A percentile compares a stretch with the other conserved stretches of the same genome.
Conservation (phyloP, 208 protist genomes). For the Acanthamoeba triangularis region DNA sequence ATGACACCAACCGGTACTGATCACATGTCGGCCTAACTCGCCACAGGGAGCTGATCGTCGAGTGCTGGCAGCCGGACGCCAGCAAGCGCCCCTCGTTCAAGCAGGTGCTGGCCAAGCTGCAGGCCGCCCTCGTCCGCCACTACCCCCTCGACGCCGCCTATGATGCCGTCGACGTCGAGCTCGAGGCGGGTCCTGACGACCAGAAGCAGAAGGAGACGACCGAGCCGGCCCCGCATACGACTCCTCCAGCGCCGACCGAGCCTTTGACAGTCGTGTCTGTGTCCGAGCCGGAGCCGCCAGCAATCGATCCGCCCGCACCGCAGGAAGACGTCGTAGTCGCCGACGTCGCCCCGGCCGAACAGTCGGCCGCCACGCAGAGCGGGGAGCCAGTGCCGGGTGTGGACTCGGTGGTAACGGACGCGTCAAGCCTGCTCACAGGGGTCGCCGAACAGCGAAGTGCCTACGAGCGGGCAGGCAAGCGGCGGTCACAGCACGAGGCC, state of each 20-base stretch:
- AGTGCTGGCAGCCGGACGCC: constrained; percentile 57
- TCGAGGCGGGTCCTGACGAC: background rate
- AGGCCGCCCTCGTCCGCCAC: background rate
- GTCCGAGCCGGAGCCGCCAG: background rate
- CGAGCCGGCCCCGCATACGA: background rate
- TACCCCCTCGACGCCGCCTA: constrained; percentile 5
- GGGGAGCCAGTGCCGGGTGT: background rate
- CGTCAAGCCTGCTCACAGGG: too few relatives aligned
- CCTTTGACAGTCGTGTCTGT: background rate
- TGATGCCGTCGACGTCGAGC: background rate
- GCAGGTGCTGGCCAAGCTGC: background rate
- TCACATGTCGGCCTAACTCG: background rate
- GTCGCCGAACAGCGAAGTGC: background rate
- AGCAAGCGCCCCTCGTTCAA: background rate
- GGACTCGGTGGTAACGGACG: too few relatives aligned
- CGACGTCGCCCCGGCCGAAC: background rate
- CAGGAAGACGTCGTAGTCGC: background rate
- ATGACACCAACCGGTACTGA: background rate
- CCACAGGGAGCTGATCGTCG: constrained; percentile 19
- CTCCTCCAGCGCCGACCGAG: background rate
- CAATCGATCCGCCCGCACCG: background rate
- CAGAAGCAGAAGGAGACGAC: background rate
- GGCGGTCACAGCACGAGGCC: background rate
- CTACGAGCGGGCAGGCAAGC: too few relatives aligned
- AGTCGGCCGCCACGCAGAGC: background rate